Evolutionary conservation across 192 early-diverging fungal species (phyloP), one percentile per base, ranked within the genome.

Genomic region (Dissophora globulifera): DNA sequence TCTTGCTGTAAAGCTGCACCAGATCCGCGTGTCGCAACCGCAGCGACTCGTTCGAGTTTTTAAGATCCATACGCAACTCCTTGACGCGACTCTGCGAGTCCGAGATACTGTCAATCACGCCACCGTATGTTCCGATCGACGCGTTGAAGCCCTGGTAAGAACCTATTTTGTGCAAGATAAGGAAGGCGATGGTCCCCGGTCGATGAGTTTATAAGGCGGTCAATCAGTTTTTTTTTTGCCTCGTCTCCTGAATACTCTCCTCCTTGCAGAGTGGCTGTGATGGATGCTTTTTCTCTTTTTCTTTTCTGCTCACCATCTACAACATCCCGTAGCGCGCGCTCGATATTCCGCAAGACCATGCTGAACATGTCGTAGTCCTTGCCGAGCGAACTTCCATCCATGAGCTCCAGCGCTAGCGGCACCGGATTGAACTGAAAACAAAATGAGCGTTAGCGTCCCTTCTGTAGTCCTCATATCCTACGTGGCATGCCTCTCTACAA

Each of bases 111-210:
- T 91, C 86, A 32, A 91, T 83, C 13, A 93, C 86, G 16, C 90
- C 92, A 20, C 92, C 89, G 59, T 91, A 93, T 47, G 90, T 91
- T 79, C 91, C 80, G 65, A 93, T 93, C 8, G 92, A 92, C 46
- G 89, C 87, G 58, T 92, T 93, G 62, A 93, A 93, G 12, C 92
- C 91, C 32, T 87, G 86, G 57, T 93, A 92, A 69, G 91, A 92
- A 53, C 92, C 92, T 87, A 76, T 1, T 50, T n/a, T n/a, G n/a
- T n/a, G n/a, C n/a, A n/a, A n/a, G n/a, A n/a, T n/a, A n/a, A n/a
- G n/a, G n/a, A n/a, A n/a, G n/a, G n/a, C n/a, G n/a, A n/a, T n/a
- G n/a, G n/a, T n/a, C n/a, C n/a, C n/a, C n/a, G n/a, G n/a, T n/a
- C n/a, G n/a, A n/a, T n/a, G n/a, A n/a, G n/a, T n/a, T n/a, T n/a